Conservation (phyloP, 345 rosid genomes). For the Linum usitatissimum region DNA sequence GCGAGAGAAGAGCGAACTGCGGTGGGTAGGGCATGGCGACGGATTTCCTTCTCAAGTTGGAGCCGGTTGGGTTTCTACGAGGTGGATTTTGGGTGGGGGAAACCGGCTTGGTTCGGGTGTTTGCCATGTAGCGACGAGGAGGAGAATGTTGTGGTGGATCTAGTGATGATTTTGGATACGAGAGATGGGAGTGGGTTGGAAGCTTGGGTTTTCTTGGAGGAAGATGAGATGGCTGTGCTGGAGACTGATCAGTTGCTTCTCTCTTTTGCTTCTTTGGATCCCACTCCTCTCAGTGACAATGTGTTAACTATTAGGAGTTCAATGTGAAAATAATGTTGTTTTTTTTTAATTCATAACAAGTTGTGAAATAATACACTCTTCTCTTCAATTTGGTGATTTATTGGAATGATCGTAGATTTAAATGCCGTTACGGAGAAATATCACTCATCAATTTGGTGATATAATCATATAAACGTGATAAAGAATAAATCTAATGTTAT, state of each 20-base stretch:
- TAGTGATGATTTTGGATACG: slow-evolving; percentile 5
- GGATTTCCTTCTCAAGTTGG: neutral
- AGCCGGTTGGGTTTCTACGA: neutral
- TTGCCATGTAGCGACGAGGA: neutral
- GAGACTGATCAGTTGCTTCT: slow-evolving; percentile 4
- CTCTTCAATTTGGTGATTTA: too few relatives aligned
- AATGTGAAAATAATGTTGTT: too few relatives aligned
- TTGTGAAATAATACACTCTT: too few relatives aligned
- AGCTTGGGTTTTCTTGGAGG: slow-evolving; percentile 9
- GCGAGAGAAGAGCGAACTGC: too few relatives aligned
- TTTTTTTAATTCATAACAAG: too few relatives aligned
- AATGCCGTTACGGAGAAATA: too few relatives aligned
- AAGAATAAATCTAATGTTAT: too few relatives aligned
- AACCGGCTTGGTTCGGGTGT: neutral
- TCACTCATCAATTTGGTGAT: too few relatives aligned
- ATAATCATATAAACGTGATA: too few relatives aligned
- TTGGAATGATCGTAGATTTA: too few relatives aligned
- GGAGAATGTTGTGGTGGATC: neutral
- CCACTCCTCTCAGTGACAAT: neutral
- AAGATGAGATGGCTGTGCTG: slow-evolving; percentile 2
- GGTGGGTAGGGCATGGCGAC: neutral
- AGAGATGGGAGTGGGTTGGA: neutral
- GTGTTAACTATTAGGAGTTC: neutral
- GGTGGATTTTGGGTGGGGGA: slow-evolving; percentile 1
- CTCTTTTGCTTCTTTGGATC: slow-evolving; percentile 6